Percentiles rank a stretch among this genome's conserved stretches.
Evolutionary conservation across 805 yeast species (phyloP).

Genomic region (Debaryomyces maramus): DNA sequence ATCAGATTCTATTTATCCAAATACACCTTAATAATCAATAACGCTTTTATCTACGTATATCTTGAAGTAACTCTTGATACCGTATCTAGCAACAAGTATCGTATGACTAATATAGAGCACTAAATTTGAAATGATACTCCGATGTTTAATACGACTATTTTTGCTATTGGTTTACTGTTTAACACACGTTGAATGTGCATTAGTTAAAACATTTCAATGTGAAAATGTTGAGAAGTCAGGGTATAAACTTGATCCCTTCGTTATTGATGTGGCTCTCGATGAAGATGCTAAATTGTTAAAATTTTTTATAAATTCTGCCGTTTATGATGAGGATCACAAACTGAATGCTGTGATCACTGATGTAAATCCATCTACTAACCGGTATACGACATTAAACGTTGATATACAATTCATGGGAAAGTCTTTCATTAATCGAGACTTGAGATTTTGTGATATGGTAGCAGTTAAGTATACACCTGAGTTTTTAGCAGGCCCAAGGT

Average conservation of each 20-base stretch:
- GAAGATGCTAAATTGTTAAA: constrained; percentile 26
- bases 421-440: constrained; percentile 36
- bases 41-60: no score
- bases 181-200: constrained; percentile 16
- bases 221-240: not conserved
- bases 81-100: no score
- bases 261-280: constrained; percentile 39
- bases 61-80: no score
- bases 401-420: constrained; percentile 46
- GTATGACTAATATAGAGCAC: no score
- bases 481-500: constrained; percentile 29
- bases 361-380: constrained; percentile 45
- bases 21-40: no score
- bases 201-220: constrained; percentile 23
- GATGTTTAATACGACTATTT: constrained; percentile 8
- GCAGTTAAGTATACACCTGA: constrained; percentile 37
- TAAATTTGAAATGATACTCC: no score
- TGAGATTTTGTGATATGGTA: constrained; percentile 43
- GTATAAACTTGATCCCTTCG: constrained; percentile 23
- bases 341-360: constrained; percentile 34
- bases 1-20: no score
- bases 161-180: constrained; percentile 11
- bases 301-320: constrained; percentile 37
- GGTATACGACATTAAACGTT: constrained; percentile 50
- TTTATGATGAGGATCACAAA: constrained; percentile 10